phyloP scores from a whole-genome alignment of 2,329 filamentous ascomycete genomes.

The Microcyclospora pomicola region DNA sequence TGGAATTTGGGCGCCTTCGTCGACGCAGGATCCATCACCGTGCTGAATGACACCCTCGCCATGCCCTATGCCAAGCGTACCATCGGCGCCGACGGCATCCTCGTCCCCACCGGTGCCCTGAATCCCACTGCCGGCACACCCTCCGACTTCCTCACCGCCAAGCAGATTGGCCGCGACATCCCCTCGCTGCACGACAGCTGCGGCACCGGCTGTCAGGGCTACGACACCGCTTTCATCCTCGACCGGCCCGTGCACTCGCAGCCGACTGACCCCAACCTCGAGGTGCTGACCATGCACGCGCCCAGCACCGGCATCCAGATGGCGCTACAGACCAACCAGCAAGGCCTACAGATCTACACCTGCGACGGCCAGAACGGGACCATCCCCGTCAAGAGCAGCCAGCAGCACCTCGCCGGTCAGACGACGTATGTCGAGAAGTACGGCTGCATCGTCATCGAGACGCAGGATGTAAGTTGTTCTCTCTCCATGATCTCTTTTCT shows the following conservation, averaged over 20 bases:
- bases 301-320: conserved; percentile 19
- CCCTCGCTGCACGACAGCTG: conserved; percentile 1
- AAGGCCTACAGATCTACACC: conserved; percentile 20
- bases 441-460: conserved; percentile 76
- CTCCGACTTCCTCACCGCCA: conserved; percentile 17
- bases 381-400: conserved; percentile 18
- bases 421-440: conserved; percentile 39
- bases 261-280: conserved; percentile 12
- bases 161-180: conserved; percentile 14
- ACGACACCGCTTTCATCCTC: conserved; percentile 14
- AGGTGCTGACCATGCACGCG: conserved; percentile 13
- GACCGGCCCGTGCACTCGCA: conserved; percentile 13
- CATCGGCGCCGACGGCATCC: conserved; percentile 17
- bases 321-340: conserved; percentile 17
- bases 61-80: conserved; percentile 46
- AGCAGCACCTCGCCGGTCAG: conserved; percentile 15
- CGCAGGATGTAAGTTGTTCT: conserved; percentile 16
- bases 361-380: conserved; percentile 21
- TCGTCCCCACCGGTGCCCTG: conserved; percentile 26
- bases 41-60: conserved; percentile 58
- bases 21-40: conserved; percentile 52
- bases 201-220: conserved; percentile 10
- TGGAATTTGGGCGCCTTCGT: conserved; percentile 74
- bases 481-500: not conserved
- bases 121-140: conserved; percentile 25